phyloP scores from a whole-genome alignment of 139 green algal species.

The Coelastrella sp. region DNA sequence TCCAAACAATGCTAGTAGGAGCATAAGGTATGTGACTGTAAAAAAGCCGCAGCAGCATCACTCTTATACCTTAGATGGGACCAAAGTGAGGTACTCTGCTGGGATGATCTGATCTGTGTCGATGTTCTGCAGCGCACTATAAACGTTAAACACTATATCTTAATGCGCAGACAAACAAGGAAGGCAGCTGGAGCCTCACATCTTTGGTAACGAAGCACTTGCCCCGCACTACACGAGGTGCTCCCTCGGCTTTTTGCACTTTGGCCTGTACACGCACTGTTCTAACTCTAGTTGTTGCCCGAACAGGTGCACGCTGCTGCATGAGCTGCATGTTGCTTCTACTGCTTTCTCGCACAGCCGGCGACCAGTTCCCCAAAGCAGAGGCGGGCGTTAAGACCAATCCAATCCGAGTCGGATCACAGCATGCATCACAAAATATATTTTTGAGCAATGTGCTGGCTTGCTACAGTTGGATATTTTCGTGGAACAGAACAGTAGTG shows the following conservation, averaged over 20 bases:
- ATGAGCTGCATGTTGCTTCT: constrained; percentile 31
- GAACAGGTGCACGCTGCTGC: constrained; percentile 6
- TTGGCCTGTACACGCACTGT: constrained; percentile 53
- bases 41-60: background rate
- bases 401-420: no score
- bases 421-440: no score
- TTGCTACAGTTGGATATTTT: no score
- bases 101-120: constrained; percentile 98
- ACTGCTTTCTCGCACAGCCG: background rate
- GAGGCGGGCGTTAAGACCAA: no score
- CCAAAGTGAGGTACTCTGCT: constrained; percentile 95
- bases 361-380: background rate
- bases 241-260: constrained; percentile 47
- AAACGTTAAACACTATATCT: background rate
- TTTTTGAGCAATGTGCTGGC: no score
- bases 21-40: background rate
- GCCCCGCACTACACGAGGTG: constrained; percentile 69
- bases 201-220: constrained; percentile 85
- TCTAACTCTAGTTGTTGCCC: constrained; percentile 19
- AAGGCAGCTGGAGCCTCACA: constrained; percentile 59
- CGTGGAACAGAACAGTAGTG: no score
- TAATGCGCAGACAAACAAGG: background rate
- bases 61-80: constrained; percentile 84
- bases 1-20: background rate
- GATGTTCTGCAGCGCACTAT: constrained; percentile 88